Evolutionary conservation across 345 rosid species (phyloP), one percentile per base, ranked within the genome.

Genomic region (Salix viminalis): DNA sequence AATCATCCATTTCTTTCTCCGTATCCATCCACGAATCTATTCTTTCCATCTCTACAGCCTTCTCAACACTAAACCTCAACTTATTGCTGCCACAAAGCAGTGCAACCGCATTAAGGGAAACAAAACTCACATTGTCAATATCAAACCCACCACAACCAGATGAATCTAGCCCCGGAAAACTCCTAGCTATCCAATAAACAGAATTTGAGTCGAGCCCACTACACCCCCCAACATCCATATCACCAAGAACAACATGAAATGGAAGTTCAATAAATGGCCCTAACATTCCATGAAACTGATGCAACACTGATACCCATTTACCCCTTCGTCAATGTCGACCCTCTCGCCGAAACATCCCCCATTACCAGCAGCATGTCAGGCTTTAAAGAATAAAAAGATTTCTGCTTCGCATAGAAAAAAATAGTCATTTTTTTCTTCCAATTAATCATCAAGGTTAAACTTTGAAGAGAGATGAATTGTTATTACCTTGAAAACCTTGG

Each of bases 301-400:
- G 71, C 19, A 90, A 58, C 76, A 90, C 82, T 1, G 89, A 79
- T 3, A 82, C 72, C 94, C 94, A 90, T 66, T 82, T 68, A 64
- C 69, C 76, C 69, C 70, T 82, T 82, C 0, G 84, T 77, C 81
- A 85, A 77, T 77, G 83, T 79, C 18, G 70, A 86, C 71, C 92
- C 92, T 39, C 70, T 75, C 16, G 88, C 91, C 21, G 92, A 86
- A 69, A 90, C 71, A 79, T 90, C 92, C 50, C 94, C 94, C 79
- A 89, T 61, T 12, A 90, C 88, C 74, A 90, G 67, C 75, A 89
- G 82, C 90, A 90, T 84, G 78, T 90, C 91, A n/a, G 91, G 92
- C 72, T 85, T 85, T 87, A 90, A 44, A 67, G 42, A 79, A 32
- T 67, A 74, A 80, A 88, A 86, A 12, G 94, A 90, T 82, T 87